Conservation (phyloP, 1,284 basidiomycete species). For the Naganishia albida region DNA sequence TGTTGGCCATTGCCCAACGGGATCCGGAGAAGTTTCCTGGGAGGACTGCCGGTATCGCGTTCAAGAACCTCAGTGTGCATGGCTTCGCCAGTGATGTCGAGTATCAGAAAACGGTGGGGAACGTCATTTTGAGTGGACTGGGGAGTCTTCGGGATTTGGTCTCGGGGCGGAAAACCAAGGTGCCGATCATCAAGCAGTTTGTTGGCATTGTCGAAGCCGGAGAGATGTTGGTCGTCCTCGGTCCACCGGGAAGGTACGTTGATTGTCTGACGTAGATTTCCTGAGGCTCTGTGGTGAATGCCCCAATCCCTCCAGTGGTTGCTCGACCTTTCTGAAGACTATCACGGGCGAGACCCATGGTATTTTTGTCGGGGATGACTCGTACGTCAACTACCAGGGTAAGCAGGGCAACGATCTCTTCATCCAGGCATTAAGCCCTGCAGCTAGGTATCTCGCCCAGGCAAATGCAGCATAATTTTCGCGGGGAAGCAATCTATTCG, state of each 20-base stretch:
- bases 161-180: constrained; percentile 51
- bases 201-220: constrained; percentile 56
- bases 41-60: constrained; percentile 56
- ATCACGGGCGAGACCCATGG: constrained; percentile 61
- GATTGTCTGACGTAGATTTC: too few relatives aligned
- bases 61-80: constrained; percentile 56
- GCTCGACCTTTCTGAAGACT: constrained; percentile 61
- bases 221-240: constrained; percentile 61
- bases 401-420: not conserved
- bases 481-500: constrained; percentile 56
- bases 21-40: constrained; percentile 45
- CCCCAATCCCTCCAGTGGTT: constrained; percentile 57
- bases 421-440: not conserved
- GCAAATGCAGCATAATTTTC: constrained; percentile 51
- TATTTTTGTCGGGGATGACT: constrained; percentile 54
- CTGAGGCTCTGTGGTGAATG: not conserved
- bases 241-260: constrained; percentile 62
- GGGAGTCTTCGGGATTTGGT: constrained; percentile 48
- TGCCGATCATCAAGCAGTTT: constrained; percentile 58
- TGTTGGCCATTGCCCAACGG: constrained; percentile 43
- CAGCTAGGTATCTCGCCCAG: constrained; percentile 46
- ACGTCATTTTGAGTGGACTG: constrained; percentile 51
- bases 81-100: constrained; percentile 57
- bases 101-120: constrained; percentile 58
- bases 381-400: constrained; percentile 54